Base-by-base conservation (phyloP, 257 asterid species). In the Capsicum pubescens region DNA sequence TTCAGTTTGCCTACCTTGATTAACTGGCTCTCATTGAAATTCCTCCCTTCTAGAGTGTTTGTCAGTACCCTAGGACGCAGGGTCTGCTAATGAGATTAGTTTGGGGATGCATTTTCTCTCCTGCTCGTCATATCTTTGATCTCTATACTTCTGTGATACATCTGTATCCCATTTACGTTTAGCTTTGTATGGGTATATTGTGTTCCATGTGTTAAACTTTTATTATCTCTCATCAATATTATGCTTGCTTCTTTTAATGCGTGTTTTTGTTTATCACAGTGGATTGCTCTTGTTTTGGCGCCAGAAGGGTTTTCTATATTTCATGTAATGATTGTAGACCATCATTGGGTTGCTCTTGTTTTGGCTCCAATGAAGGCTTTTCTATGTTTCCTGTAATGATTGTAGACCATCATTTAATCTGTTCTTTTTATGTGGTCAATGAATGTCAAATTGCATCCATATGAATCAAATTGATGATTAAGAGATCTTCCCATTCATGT, bases 401-500 rank as follows among this genome's bases (percentile, higher is more conserved):
- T 8, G 10, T 50, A 8, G 19, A 52, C 81, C 64, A 76, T 72
- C 46, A 32, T 26, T 52, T 15, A 13, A 52, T 76, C 64, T 76
- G 59, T 72, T 72, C 19, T 72, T 72, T 26, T 72, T 21, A 19
- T 19, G 42, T 3, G 59, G 42, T 48, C 80, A 72, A 48, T 72
- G 48, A 52, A 54, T 26, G 44, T 76, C 64, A 16, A 76, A 76
- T 46, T 79, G 67, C 36, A 66, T 69, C 59, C 67, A 9, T 19
- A 8, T 84, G 74, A 57, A 21, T 55, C 26, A 60, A 21, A 11
- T 69, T 21, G 60, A 17, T 86, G 32, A 72, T 63, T 46, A 81
- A 15, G 58, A n/a, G 68, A 3, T 85, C 4, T 16, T 66, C 69
- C 58, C 12, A 19, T 87, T 32, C 15, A 35, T 84, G 80, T 76